Conservation (phyloP, 768 basidiomycete genomes). For the Termitomyces sp. region DNA sequence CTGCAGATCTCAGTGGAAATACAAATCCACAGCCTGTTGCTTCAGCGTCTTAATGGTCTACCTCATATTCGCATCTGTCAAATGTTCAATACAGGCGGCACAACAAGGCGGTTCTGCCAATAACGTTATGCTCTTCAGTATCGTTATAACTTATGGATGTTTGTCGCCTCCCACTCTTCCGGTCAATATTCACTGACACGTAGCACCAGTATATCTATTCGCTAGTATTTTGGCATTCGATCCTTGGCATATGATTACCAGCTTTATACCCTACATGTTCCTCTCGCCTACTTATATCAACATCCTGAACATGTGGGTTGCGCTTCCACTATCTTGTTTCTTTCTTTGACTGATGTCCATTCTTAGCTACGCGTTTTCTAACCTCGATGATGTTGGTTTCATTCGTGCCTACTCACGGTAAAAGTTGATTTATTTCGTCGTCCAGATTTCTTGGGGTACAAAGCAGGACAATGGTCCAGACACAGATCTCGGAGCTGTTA, state of each 20-base stretch:
- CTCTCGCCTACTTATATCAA: constrained; percentile 82
- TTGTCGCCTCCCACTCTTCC: neutral
- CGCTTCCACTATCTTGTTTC: constrained; percentile 7
- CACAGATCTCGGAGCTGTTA: constrained; percentile 79
- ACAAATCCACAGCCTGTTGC: constrained; percentile 70
- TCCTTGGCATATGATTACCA: constrained; percentile 95
- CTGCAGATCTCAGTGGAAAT: constrained; percentile 76
- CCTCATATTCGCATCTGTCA: constrained; percentile 77
- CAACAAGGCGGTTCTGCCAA: constrained; percentile 63
- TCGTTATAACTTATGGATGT: constrained; percentile 85
- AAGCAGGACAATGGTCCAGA: constrained; percentile 78
- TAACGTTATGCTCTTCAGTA: constrained; percentile 77
- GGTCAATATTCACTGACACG: neutral
- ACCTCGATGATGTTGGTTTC: constrained; percentile 72
- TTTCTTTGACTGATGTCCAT: neutral
- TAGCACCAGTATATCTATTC: constrained; percentile 61
- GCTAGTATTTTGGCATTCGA: constrained; percentile 84
- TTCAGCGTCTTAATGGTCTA: constrained; percentile 81
- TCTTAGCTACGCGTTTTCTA: constrained; percentile 76
- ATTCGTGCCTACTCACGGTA: neutral
- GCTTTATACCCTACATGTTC: constrained; percentile 84
- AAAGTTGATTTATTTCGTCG: neutral
- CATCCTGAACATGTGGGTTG: constrained; percentile 67
- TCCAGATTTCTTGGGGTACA: constrained; percentile 91
- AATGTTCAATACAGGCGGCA: constrained; percentile 74